Evolutionary conservation across 2,329 filamentous ascomycete species (phyloP), one percentile per base, ranked within the genome.

Genomic region (Claviceps africana): DNA sequence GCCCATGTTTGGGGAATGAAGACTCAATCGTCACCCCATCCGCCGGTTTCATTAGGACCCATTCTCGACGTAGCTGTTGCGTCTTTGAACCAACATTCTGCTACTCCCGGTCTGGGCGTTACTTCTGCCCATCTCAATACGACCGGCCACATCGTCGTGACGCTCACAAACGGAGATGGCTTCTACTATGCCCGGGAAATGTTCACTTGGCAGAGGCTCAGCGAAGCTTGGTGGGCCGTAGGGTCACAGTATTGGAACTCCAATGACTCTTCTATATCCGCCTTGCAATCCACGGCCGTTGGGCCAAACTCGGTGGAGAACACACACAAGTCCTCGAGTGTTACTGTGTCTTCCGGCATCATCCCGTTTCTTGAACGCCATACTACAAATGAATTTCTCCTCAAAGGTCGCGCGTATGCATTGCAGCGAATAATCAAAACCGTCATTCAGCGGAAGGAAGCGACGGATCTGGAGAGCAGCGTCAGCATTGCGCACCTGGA

Each of bases 211-310:
- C 91, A 97, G 67, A 82, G 90, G 10, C 75, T 98, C n/a, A 95
- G 89, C 2, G 94, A 98, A 65, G 79, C 88, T 2, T 98, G 93
- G 93, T 98, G 93, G 89, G 91, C 91, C 0, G 89, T 97, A 0
- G 90, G 90, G 19, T 95, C 88, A 59, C 93, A 98, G 65, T 98
- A 98, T 66, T 98, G 93, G 94, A 97, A 98, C 67, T 94, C 89
- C 1, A 95, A 89, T 51, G 93, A 96, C 62, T 89, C 88, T 1
- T 89, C 89, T 0, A 82, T 95, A 51, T 83, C 86, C 47, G 86
- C 89, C 49, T 69, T 95, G 39, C 83, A 88, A 57, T 82, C 86
- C 2, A 83, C 82, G 1, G 81, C 82, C 10, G 76, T 83, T 8
- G 81, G 83, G 0, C 73, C 81, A 2, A 73, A 74, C 42, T 72